phyloP scores from a whole-genome alignment of 805 yeast genomes.

The Cyberlindnera nakhonratchasimensis region DNA sequence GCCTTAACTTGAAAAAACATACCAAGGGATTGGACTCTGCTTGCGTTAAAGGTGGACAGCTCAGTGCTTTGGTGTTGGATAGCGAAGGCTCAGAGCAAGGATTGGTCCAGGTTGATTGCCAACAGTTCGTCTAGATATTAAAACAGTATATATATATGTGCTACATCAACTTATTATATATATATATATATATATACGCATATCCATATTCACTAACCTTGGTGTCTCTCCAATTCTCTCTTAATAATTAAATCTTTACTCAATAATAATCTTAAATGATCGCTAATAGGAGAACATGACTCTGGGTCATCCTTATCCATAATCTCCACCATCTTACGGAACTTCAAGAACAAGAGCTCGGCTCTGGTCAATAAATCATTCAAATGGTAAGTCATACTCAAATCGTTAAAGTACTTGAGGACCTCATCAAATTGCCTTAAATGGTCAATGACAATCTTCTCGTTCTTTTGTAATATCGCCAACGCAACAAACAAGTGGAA shows the following conservation, averaged over 20 bases:
- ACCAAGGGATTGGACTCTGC: constrained; percentile 81
- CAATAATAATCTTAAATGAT: constrained; percentile 57
- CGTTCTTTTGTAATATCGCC: constrained; percentile 85
- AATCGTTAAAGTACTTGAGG: constrained; percentile 86
- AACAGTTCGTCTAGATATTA: constrained; percentile 1
- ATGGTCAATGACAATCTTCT: constrained; percentile 70
- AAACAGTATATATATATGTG: background rate
- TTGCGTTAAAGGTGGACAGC: constrained; percentile 70
- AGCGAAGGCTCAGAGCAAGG: constrained; percentile 10
- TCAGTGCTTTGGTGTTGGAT: constrained; percentile 49
- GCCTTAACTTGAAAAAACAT: constrained; percentile 59
- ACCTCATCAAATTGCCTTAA: constrained; percentile 85
- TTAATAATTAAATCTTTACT: constrained; percentile 61
- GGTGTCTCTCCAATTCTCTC: constrained; percentile 43
- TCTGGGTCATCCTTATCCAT: constrained; percentile 45
- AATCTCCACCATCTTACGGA: constrained; percentile 73
- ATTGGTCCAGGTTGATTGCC: constrained; percentile 18
- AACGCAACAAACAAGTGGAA: constrained; percentile 84
- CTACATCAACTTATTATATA: too few relatives aligned
- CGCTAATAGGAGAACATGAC: constrained; percentile 36
- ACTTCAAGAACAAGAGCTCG: constrained; percentile 77
- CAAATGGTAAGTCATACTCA: constrained; percentile 70
- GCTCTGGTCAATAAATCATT: constrained; percentile 79
- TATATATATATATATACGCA: background rate
- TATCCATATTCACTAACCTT: constrained; percentile 11